Evolutionary conservation across 2,329 filamentous ascomycete genomes (phyloP).

Genomic region (Waltergamsia citrina): DNA sequence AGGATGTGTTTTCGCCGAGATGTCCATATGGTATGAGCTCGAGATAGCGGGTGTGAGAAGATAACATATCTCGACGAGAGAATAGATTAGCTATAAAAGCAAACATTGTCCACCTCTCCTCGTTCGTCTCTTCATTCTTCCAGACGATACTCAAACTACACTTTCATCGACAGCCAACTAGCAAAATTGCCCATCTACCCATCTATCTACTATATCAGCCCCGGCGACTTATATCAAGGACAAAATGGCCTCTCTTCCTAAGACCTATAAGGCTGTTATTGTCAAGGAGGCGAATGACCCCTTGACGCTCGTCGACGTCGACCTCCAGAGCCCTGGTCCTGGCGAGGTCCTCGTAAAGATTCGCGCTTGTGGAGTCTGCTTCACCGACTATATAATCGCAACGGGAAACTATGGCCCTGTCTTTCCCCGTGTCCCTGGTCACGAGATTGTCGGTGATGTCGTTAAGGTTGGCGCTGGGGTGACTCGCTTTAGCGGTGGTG

Average conservation of each 20-base stretch:
- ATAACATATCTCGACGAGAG: no score
- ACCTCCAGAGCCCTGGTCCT: slow-evolving; percentile 43
- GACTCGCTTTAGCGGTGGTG: slow-evolving; percentile 50
- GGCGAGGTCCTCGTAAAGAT: slow-evolving; percentile 62
- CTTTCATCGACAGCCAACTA: no score
- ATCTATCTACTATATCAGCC: no score
- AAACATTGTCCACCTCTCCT: no score
- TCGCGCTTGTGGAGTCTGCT: slow-evolving; percentile 63
- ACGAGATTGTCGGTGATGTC: slow-evolving; percentile 55
- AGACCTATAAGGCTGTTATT: slow-evolving; percentile 58
- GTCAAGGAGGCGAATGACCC: slow-evolving; percentile 41
- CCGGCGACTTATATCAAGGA: no score
- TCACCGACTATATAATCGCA: slow-evolving; percentile 44
- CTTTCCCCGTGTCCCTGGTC: slow-evolving; percentile 57
- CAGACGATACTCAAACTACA: no score
- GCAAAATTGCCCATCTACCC: no score
- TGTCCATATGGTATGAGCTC: no score
- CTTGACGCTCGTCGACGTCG: slow-evolving; percentile 48
- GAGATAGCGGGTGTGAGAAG: no score
- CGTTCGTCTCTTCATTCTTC: no score
- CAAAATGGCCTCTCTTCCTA: slow-evolving; percentile 41
- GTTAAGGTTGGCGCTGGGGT: slow-evolving; percentile 44
- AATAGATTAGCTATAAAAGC: no score
- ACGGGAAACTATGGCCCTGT: slow-evolving; percentile 40
- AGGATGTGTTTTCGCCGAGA: no score